Base-by-base conservation (phyloP, 2,329 filamentous ascomycete species). In the Gnomoniopsis sp. region DNA sequence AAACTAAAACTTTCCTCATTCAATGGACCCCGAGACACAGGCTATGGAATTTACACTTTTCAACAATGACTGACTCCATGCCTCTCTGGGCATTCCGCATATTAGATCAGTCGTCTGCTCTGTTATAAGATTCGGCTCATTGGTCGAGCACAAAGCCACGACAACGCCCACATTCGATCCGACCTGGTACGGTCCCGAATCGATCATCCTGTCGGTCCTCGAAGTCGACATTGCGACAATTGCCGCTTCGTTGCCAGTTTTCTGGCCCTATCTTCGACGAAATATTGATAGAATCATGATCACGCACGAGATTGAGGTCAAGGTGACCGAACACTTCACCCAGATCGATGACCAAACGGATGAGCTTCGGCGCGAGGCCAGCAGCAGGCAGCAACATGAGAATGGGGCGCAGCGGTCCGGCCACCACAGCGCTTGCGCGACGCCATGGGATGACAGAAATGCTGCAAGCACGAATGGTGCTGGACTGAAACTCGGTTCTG, bases 171-270 rank as follows among this genome's bases (percentile, higher is more conserved):
- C 63, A 2, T 62, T 63, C 22, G 67, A 70, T 59, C 65, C 67
- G 15, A 66, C 66, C 11, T 70, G 62, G 63, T 70, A 69, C 59
- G 66, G 63, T 1, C 64, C 68, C 0, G 58, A 60, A 22, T 58
- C 62, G 26, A 62, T 67, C 30, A 50, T 69, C 2, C 62, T 70
- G 11, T 63, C 64, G 12, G 57, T 66, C 30, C 64, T 70, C 33
- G 68, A 70, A 54, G 62, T 69, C 53, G 65, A 68, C 60, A 55
- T 68, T 23, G 67, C 68, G 4, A 66, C 63, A 26, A 61, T 66
- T 23, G 65, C 64, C 50, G 68, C 67, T 2, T 67, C 65, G 19
- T 62, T 69, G 2, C 68, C 68, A 19, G 62, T 69, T 17, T 70
- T 69, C 61, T 70, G 68, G 68, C 68, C 68, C 2, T 64, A 68